These are phyloP conservation scores for Przewalskia tangutica DNA, from an alignment of 257 asterid genomes.

Conservation along the genomic window DNA sequence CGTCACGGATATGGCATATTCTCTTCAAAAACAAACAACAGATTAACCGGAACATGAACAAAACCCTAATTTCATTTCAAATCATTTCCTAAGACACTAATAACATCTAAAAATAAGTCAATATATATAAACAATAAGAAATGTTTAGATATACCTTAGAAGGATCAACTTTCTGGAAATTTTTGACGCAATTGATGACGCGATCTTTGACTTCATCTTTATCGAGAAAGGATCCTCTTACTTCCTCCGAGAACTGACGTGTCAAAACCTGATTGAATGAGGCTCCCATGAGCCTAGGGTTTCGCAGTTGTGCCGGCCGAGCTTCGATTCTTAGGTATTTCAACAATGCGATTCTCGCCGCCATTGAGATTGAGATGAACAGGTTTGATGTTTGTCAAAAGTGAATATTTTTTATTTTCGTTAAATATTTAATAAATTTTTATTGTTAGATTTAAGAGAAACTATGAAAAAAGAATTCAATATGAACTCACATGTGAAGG, in stretches of 20 bases:
- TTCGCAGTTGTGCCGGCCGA: background rate
- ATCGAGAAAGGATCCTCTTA: constrained; percentile 2
- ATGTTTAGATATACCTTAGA: background rate
- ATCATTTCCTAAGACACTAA: background rate
- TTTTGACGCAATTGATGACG: background rate
- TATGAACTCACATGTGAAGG: no score
- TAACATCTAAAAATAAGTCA: background rate
- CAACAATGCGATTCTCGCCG: background rate
- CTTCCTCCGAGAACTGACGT: background rate
- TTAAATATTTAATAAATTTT: no score
- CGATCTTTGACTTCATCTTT: constrained; percentile 6
- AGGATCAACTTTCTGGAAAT: constrained; percentile 1
- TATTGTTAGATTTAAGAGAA: no score
- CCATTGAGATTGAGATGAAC: background rate
- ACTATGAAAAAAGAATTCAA: no score
- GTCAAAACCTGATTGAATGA: background rate
- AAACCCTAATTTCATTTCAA: background rate
- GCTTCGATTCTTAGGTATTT: background rate
- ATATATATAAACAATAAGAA: background rate
- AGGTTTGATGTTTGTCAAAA: no score
- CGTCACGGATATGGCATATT: no score
- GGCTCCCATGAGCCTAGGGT: background rate
- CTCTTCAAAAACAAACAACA: background rate
- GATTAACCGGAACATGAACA: background rate
- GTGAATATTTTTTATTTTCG: no score